Evolutionary conservation across 1,139 yeast species (phyloP).

Genomic region (Eremothecium cymbalariae): DNA sequence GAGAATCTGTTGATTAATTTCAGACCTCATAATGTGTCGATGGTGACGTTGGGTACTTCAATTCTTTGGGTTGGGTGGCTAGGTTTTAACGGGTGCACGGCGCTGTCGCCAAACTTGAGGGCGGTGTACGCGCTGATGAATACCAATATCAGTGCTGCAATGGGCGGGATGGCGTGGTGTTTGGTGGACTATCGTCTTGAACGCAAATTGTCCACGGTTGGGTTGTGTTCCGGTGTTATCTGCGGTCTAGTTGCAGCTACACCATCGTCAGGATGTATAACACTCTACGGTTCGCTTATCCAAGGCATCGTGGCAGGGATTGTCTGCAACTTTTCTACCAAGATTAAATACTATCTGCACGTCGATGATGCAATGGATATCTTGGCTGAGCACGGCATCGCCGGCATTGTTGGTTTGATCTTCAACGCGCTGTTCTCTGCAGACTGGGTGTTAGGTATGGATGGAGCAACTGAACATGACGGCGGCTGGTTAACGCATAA

Average conservation of each 20-base stretch:
- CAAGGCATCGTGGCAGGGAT: constrained; percentile 76
- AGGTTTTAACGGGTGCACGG: constrained; percentile 80
- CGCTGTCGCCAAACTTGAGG: constrained; percentile 47
- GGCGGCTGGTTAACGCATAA: constrained; percentile 94
- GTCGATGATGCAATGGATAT: constrained; percentile 94
- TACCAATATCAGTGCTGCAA: constrained; percentile 80
- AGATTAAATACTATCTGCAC: constrained; percentile 67
- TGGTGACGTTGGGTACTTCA: constrained; percentile 71
- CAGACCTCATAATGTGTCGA: constrained; percentile 89
- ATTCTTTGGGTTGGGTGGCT: constrained; percentile 78
- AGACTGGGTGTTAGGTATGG: constrained; percentile 82
- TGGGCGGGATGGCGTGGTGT: constrained; percentile 92
- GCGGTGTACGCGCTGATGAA: constrained; percentile 72
- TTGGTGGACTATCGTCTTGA: constrained; percentile 80
- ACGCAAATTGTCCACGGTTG: constrained; percentile 89
- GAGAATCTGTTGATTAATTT: constrained; percentile 80
- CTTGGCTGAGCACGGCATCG: constrained; percentile 96
- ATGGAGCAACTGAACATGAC: constrained; percentile 66
- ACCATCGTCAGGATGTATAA: constrained; percentile 85
- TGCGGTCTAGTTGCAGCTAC: constrained; percentile 96
- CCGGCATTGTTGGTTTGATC: constrained; percentile 81
- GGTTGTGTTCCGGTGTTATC: constrained; percentile 88
- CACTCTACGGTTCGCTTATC: constrained; percentile 84
- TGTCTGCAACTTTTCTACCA: constrained; percentile 84
- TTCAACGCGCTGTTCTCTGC: constrained; percentile 88